Evolutionary conservation across 176 grass and related monocot genomes (phyloP), one percentile per base, ranked within the genome.

Genomic region (bread wheat (Triticum aestivum)): DNA sequence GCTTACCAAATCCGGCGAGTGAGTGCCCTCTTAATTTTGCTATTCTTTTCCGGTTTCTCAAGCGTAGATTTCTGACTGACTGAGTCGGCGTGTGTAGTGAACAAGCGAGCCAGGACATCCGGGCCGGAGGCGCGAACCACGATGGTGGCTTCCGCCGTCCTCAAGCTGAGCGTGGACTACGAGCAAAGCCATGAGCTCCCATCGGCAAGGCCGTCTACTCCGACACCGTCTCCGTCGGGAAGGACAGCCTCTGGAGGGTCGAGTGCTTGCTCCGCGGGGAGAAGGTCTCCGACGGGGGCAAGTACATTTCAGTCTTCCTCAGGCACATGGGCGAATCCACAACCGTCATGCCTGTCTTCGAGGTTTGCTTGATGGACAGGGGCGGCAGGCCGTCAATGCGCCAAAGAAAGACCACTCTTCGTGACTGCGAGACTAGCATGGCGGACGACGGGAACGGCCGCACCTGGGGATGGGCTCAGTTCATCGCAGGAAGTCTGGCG

Each of bases 291-390:
- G 44, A 45, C 44, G 44, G 44, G 44, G 44, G 44, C 44, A 45
- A 45, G 44, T 45, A 73, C 14, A 15, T 87, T 4, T 90, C 62
- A 1, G 12, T 87, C 49, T 52, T 32, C 72, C 34, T 90, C 7
- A 11, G 54, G 38, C 24, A 29, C 62, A 33, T 76, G 3, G 14
- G 33, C 21, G 5, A 65, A 27, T 34, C 89, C 24, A 27, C 9
- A 2, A 74, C 75, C 13, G 61, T 91, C 29, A 34, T n/a, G 6
- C 76, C 13, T 4, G 41, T 80, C 41, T 91, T 88, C 68, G 26
- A 67, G 0, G 58, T 54, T 2, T 84, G 71, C 30, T 2, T 81
- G 58, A 9, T 82, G 1, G 27, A 29, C 3, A 77, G 41, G 3
- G 68, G 63, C 3, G 69, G 86, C 5, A 45, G 44, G 44, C 44